Evolutionary conservation across 2,329 filamentous ascomycete species (phyloP).

Genomic region (Drechslerella dactyloides): DNA sequence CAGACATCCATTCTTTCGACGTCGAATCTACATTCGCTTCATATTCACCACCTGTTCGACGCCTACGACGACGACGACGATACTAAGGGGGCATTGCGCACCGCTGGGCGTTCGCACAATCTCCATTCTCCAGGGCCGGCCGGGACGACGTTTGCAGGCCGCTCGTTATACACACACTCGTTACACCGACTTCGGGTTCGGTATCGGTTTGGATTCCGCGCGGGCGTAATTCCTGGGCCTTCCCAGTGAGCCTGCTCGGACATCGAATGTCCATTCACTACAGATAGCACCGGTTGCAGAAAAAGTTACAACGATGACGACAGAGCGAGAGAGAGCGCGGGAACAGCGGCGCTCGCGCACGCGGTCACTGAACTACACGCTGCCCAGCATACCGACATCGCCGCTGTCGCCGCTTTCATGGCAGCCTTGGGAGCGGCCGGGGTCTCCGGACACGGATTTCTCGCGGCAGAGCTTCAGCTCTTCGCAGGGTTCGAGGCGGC

Average conservation of each 20-base stretch:
- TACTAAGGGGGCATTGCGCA: neutral
- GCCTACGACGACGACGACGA: neutral
- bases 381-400: slow-evolving; percentile 39
- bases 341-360: neutral
- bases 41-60: neutral
- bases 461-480: slow-evolving; percentile 12
- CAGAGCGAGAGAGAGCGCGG: slow-evolving; percentile 14
- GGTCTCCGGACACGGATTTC: slow-evolving; percentile 12
- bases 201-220: neutral
- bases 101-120: slow-evolving; percentile 1
- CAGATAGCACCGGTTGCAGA: slow-evolving; percentile 8
- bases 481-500: slow-evolving; percentile 21
- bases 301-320: slow-evolving; percentile 9
- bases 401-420: slow-evolving; percentile 27
- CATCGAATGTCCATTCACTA: slow-evolving; percentile 26
- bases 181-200: slow-evolving; percentile 8
- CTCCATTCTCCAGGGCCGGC: slow-evolving; percentile 5
- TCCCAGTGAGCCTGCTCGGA: slow-evolving; percentile 21
- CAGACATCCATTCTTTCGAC: slow-evolving; percentile 36
- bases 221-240: slow-evolving; percentile 7
- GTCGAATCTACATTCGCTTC: slow-evolving; percentile 14
- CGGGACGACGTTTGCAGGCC: slow-evolving; percentile 14
- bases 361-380: slow-evolving; percentile 23
- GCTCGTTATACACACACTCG: slow-evolving; percentile 5
- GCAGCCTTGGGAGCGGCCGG: slow-evolving; percentile 15